phyloP scores from a whole-genome alignment of 2,329 filamentous ascomycete genomes.

The Aspergillaceae sp. region DNA sequence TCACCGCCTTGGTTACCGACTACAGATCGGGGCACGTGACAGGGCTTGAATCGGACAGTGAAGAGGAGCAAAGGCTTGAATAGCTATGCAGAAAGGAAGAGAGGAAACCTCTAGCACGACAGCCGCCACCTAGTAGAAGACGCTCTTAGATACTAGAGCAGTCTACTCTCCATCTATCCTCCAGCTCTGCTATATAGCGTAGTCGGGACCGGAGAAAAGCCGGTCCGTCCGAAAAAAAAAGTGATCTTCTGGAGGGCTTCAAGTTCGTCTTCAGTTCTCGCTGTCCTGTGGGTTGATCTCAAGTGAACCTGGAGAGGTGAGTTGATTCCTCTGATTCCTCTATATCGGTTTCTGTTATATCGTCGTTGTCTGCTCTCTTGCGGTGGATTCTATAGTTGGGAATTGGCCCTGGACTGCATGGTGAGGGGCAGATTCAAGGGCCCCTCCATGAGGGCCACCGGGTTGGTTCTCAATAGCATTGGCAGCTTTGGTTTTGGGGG shows the following conservation, averaged over 20 bases:
- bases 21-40: no score
- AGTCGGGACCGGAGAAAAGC: conserved; percentile 14
- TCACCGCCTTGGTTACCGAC: conserved; percentile 6
- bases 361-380: not conserved
- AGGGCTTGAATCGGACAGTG: no score
- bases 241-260: conserved; percentile 2
- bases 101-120: no score
- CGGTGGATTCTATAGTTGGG: not conserved
- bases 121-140: no score
- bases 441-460: conserved; percentile 3
- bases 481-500: no score
- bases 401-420: not conserved
- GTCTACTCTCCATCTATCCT: no score
- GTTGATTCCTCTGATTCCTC: not conserved
- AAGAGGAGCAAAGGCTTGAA: no score
- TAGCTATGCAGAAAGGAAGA: no score
- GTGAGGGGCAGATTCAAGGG: conserved; percentile 6
- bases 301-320: conserved; percentile 10
- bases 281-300: conserved; percentile 8
- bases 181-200: not conserved
- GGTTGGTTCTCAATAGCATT: not conserved
- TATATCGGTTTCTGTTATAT: not conserved
- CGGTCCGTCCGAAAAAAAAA: conserved; percentile 9
- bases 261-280: not conserved
- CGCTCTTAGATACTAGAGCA: no score